Percentiles rank a stretch among this genome's conserved stretches.
phyloP scores from a whole-genome alignment of 1,284 basidiomycete genomes.

The Trichosporon asahii region DNA sequence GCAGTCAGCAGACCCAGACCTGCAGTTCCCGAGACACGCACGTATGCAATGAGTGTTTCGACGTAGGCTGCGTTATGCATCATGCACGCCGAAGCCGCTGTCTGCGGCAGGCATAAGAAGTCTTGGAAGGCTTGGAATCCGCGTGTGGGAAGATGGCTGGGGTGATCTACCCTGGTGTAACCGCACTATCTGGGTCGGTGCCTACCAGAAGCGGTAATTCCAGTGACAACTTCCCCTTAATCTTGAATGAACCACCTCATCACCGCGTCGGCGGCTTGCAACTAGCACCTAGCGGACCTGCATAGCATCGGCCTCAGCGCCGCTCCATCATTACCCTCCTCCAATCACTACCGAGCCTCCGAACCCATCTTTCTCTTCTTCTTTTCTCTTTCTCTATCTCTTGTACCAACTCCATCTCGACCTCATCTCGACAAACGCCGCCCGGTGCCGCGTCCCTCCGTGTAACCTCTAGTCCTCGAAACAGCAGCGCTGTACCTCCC shows the following conservation, averaged over 20 bases:
- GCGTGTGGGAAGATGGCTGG: conserved; percentile 3
- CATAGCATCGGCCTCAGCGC: neutral
- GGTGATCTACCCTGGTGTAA: neutral
- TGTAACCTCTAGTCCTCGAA: conserved; percentile 1
- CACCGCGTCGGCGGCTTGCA: conserved; percentile 4
- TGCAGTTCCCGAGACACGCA: neutral
- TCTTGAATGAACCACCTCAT: conserved; percentile 7
- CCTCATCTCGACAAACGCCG: neutral
- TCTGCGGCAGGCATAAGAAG: neutral
- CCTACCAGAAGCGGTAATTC: neutral
- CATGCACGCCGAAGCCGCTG: neutral
- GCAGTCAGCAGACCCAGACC: neutral
- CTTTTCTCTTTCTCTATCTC: neutral
- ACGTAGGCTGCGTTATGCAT: neutral
- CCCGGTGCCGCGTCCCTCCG: neutral
- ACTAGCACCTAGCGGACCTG: neutral
- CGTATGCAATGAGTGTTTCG: neutral
- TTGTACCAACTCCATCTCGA: conserved; percentile 1
- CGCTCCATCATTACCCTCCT: neutral
- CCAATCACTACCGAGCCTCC: neutral
- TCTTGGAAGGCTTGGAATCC: neutral
- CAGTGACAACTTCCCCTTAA: neutral
- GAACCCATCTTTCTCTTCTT: neutral
- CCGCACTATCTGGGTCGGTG: neutral
- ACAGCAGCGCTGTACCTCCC: neutral